These are phyloP conservation scores for Daldinia eschscholtzii DNA, from an alignment of 2,329 filamentous ascomycete species.

Conservation along the genomic window DNA sequence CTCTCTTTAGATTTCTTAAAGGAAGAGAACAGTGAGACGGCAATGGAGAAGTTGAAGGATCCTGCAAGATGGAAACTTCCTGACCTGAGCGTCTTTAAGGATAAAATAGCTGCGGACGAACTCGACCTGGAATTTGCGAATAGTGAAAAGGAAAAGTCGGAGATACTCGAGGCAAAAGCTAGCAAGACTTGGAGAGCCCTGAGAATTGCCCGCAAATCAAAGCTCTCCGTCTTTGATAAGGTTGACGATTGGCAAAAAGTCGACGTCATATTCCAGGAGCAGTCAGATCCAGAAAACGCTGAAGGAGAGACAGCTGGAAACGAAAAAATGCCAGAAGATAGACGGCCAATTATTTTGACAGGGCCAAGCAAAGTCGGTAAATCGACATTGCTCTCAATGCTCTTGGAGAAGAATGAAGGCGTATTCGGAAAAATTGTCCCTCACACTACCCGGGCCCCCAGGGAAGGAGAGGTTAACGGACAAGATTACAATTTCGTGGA, in stretches of 20 bases:
- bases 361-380: slow-evolving; percentile 74
- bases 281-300: slow-evolving; percentile 50
- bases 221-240: slow-evolving; percentile 84
- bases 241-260: slow-evolving; percentile 86
- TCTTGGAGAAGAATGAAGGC: slow-evolving; percentile 73
- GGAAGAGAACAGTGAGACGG: slow-evolving; percentile 70
- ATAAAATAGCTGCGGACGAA: slow-evolving; percentile 81
- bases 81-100: slow-evolving; percentile 76
- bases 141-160: slow-evolving; percentile 68
- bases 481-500: slow-evolving; percentile 69
- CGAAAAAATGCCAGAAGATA: slow-evolving; percentile 59
- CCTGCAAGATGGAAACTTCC: slow-evolving; percentile 75
- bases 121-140: slow-evolving; percentile 88
- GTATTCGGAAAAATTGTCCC: slow-evolving; percentile 71
- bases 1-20: slow-evolving; percentile 83
- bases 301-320: slow-evolving; percentile 52
- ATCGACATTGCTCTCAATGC: slow-evolving; percentile 70
- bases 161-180: slow-evolving; percentile 76
- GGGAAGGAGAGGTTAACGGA: slow-evolving; percentile 65
- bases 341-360: slow-evolving; percentile 73
- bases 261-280: slow-evolving; percentile 67
- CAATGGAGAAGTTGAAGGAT: slow-evolving; percentile 78
- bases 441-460: slow-evolving; percentile 66
- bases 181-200: slow-evolving; percentile 94
- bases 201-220: slow-evolving; percentile 79